Conservation (phyloP, 371 early-diverging fungal species). For the Rhizomucor pusillus region DNA sequence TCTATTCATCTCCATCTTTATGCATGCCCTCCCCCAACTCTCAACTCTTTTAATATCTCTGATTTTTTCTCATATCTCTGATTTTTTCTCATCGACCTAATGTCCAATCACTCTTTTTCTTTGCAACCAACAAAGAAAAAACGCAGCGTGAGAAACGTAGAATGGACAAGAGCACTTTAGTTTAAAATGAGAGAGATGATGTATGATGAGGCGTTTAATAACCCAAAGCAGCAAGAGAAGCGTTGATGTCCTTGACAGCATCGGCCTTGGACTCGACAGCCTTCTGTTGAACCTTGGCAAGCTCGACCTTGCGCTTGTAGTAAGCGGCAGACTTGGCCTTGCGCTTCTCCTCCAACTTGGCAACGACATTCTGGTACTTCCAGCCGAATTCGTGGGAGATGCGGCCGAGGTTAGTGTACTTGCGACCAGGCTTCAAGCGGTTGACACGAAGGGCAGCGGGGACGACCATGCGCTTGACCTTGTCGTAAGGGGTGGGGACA, state of each 20-base stretch:
- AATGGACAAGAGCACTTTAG: not conserved
- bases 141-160: not conserved
- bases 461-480: conserved; percentile 93
- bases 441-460: conserved; percentile 97
- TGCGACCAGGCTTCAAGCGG: conserved; percentile 94
- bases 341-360: conserved; percentile 94
- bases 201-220: conserved; percentile 17
- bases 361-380: conserved; percentile 97
- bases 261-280: conserved; percentile 41
- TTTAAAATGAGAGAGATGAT: not conserved
- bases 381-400: conserved; percentile 97
- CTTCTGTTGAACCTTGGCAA: conserved; percentile 39
- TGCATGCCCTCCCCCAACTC: no score
- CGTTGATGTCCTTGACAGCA: conserved; percentile 40
- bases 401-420: conserved; percentile 92
- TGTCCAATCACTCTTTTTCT: not conserved
- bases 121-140: not conserved
- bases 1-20: no score
- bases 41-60: no score
- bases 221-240: conserved; percentile 36
- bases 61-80: not conserved
- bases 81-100: not conserved
- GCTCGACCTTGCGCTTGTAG: conserved; percentile 80
- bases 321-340: conserved; percentile 88
- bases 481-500: conserved; percentile 97